Evolutionary conservation across 345 rosid species (phyloP).

Genomic region (Arabis alpina): DNA sequence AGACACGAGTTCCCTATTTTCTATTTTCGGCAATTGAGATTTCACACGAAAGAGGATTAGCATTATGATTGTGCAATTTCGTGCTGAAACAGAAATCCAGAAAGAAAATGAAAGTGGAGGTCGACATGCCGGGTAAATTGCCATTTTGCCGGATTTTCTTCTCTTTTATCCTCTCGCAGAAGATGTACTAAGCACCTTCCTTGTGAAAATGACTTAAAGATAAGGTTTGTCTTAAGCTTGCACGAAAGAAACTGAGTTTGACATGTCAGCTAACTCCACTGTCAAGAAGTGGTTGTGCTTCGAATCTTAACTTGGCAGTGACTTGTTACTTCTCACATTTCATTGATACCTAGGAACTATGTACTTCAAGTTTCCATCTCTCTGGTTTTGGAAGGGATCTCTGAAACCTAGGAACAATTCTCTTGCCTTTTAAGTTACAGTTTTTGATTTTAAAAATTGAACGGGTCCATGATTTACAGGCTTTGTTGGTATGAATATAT

Average conservation of each 20-base stretch:
- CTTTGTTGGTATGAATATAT: constrained; percentile 20
- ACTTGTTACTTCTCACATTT: constrained; percentile 31
- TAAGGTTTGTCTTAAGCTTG: constrained; percentile 22
- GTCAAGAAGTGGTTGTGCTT: constrained; percentile 18
- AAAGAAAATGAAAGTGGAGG: neutral
- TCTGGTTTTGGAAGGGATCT: constrained; percentile 24
- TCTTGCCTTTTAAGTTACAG: constrained; percentile 45
- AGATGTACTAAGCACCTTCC: neutral
- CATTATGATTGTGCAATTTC: constrained; percentile 23
- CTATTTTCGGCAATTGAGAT: constrained; percentile 9
- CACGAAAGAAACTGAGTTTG: constrained; percentile 32
- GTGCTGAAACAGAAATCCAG: constrained; percentile 2
- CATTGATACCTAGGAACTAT: constrained; percentile 15
- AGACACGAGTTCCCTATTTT: constrained; percentile 12
- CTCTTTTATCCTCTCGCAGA: neutral
- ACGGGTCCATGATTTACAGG: neutral
- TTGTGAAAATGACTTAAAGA: constrained; percentile 10
- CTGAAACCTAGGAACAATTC: constrained; percentile 18
- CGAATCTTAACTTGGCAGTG: constrained; percentile 40
- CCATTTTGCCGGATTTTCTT: neutral
- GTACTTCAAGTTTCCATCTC: constrained; percentile 18
- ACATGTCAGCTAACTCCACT: constrained; percentile 39
- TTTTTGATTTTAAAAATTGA: constrained; percentile 14
- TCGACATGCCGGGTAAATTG: neutral
- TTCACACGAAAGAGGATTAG: constrained; percentile 11